Evolutionary conservation across 441 rosid species (phyloP), one percentile per base, ranked within the genome.

Genomic region (Sinapis alba): DNA sequence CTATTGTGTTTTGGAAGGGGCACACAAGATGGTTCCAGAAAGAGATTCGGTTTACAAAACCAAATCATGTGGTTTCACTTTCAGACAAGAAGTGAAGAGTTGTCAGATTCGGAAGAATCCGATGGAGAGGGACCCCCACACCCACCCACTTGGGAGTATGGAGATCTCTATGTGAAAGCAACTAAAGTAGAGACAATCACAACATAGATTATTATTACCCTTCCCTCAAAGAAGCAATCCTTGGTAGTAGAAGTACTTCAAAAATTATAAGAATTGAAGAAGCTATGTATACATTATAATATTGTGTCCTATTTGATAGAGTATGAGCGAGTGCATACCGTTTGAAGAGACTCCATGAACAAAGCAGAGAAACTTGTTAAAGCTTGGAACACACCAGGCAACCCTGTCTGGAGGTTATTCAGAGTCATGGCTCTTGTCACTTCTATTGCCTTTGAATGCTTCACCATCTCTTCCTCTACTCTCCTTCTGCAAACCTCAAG

Each of bases 361-460:
- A 94, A 79, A 69, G 85, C 71, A 36, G 99, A 94, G 75, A 94
- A 94, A 72, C 88, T 92, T 4, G 98, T 86, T 73, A 94, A 36
- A 26, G 98, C 94, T 79, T 86, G 97, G 79, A 94, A 94, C 38
- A 94, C 94, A 24, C 94, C 94, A 0, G 98, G 99, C 71, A 94
- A 72, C 11, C 97, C 99, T 4, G 99, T 90, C 79, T 92, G 99
- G 23, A 94, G 83, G 76, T 92, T 78, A 75, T 94, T 92, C 74
- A 92, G 77, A 15, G 98, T 92, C 88, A 84, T 87, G 1, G 98
- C 80, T 74, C 99, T 81, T 0, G 98, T 92, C 68, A 88, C 94
- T 83, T 94, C 97, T 71, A 88, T 90, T 2, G 96, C 96, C 73
- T 85, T 94, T 6, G 88, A 81, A 81, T 94, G 94, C 84, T 79